Evolutionary conservation across 2,329 filamentous ascomycete genomes (phyloP).

Genomic region (Samsoniella hepiali): DNA sequence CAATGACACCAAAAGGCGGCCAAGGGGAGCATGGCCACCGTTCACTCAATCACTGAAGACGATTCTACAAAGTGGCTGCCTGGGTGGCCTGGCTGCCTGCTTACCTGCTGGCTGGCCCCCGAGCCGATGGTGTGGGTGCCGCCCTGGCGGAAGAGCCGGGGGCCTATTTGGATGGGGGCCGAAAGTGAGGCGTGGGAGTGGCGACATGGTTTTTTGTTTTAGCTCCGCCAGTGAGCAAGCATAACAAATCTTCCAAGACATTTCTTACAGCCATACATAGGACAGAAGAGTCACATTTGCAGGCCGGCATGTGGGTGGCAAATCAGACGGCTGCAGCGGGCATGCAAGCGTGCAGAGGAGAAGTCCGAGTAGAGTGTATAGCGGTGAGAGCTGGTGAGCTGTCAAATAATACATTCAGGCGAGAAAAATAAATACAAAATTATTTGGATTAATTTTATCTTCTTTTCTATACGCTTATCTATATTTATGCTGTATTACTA

Average conservation of each 20-base stretch:
- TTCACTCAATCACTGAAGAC: not conserved
- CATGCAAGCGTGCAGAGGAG: too few species aligned
- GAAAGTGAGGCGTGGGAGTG: conserved; percentile 8
- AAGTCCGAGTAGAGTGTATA: too few species aligned
- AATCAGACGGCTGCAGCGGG: too few species aligned
- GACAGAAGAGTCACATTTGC: not conserved
- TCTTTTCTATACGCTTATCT: not conserved
- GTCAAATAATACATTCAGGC: too few species aligned
- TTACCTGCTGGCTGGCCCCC: not conserved
- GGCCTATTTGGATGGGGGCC: conserved; percentile 7
- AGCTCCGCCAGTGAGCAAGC: not conserved
- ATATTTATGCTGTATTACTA: too few species aligned
- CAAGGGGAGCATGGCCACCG: not conserved
- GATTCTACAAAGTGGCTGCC: not conserved
- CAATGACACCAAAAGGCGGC: not conserved
- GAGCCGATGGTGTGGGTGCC: not conserved
- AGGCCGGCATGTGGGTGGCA: too few species aligned
- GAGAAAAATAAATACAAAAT: too few species aligned
- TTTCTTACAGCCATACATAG: not conserved
- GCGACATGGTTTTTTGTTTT: not conserved
- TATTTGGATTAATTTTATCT: too few species aligned
- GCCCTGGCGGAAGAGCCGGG: conserved; percentile 4
- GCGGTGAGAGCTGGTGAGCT: too few species aligned
- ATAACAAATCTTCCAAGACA: not conserved
- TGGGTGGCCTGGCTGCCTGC: not conserved